Evolutionary conservation across 2,329 filamentous ascomycete species (phyloP).

Genomic region (Fusarium sp.): DNA sequence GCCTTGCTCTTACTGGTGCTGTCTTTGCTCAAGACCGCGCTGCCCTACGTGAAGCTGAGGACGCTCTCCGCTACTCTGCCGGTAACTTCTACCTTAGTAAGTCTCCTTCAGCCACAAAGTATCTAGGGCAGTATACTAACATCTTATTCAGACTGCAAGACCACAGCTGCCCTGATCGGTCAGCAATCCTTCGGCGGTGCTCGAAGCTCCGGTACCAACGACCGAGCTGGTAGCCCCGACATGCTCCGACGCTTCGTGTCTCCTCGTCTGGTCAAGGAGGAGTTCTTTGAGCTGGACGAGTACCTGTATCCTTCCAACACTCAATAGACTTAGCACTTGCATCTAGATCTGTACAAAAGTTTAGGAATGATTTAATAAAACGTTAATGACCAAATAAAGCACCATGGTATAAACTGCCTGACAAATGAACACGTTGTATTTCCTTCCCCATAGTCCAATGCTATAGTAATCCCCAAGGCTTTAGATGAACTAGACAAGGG

Average conservation of each 20-base stretch:
- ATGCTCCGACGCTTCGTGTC: constrained; percentile 64
- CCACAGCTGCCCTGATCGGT: constrained; percentile 65
- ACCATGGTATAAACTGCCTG: neutral
- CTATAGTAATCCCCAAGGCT: no score
- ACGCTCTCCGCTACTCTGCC: constrained; percentile 63
- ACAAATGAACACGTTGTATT: accelerated
- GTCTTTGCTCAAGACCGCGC: constrained; percentile 62
- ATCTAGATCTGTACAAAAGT: constrained; percentile 36
- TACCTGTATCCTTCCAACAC: constrained; percentile 65
- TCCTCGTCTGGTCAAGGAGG: constrained; percentile 64
- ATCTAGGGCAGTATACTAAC: no score
- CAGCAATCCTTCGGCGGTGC: constrained; percentile 68
- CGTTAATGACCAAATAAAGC: neutral
- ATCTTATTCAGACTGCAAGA: constrained; percentile 59
- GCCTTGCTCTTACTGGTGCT: constrained; percentile 61
- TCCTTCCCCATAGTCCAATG: no score
- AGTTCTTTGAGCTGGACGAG: constrained; percentile 53
- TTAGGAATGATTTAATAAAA: constrained; percentile 22
- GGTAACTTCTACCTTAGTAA: constrained; percentile 67
- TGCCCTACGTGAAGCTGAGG: constrained; percentile 62
- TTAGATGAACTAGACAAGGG: no score
- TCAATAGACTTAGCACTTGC: constrained; percentile 32
- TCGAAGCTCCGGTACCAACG: constrained; percentile 65
- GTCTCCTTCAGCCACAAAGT: no score
- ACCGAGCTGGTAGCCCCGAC: constrained; percentile 66